Conservation (phyloP, 2,329 filamentous ascomycete genomes). For the Fusarium sp. region DNA sequence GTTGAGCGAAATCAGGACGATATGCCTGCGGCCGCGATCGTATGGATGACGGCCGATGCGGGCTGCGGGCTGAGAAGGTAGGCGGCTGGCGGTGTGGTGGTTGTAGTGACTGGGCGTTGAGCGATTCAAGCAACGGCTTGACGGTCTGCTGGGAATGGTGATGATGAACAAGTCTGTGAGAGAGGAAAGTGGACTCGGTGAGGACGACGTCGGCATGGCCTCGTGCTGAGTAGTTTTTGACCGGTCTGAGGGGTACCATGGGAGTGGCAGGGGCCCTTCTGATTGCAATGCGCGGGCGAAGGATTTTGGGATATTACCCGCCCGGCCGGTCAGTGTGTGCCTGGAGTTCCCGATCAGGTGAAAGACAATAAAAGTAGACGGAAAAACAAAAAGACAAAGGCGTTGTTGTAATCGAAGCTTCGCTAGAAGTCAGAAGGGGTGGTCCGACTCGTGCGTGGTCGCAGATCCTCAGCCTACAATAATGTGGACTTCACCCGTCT, state of each 20-base stretch:
- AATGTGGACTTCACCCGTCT: conserved; percentile 26
- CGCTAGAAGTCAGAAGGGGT: conserved; percentile 31
- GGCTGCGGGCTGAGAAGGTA: conserved; percentile 50
- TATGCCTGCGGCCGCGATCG: conserved; percentile 50
- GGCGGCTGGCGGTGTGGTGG: conserved; percentile 51
- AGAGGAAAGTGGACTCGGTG: conserved; percentile 60
- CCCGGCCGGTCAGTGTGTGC: conserved; percentile 46
- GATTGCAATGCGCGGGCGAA: conserved; percentile 45
- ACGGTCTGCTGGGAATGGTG: conserved; percentile 51
- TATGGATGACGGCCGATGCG: conserved; percentile 50
- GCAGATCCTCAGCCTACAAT: conserved; percentile 32
- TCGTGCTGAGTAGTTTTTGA: conserved; percentile 60
- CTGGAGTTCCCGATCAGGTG: conserved; percentile 47
- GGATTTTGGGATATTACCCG: conserved; percentile 43
- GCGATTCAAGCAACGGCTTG: conserved; percentile 48
- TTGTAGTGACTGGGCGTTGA: conserved; percentile 50
- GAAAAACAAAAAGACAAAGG: conserved; percentile 20
- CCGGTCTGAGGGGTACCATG: conserved; percentile 60
- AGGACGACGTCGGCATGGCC: conserved; percentile 55
- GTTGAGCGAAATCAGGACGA: conserved; percentile 44
- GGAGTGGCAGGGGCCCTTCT: conserved; percentile 49
- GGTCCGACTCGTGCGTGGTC: conserved; percentile 41
- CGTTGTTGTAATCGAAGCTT: conserved; percentile 31
- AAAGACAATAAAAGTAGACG: conserved; percentile 33
- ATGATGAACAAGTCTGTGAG: conserved; percentile 55